Conservation (phyloP, 169 alveolate genomes). For the Plasmodium falciparum region DNA sequence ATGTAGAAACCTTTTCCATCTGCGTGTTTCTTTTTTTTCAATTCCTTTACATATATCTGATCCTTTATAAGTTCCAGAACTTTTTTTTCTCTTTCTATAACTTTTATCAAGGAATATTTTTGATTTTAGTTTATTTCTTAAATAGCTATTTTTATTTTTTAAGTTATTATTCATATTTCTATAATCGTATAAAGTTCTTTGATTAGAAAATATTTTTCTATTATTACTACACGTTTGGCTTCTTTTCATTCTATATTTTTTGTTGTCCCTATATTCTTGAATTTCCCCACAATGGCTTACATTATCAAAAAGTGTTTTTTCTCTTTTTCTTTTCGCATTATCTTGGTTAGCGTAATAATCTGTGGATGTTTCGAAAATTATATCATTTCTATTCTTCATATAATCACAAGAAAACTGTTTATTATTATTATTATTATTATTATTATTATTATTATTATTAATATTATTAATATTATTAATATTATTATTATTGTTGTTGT, state of each 20-base stretch:
- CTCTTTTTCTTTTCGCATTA: background rate
- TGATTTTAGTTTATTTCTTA: constrained; percentile 14
- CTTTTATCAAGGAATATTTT: constrained; percentile 26
- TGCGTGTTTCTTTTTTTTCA: constrained; percentile 21
- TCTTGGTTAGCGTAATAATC: constrained; percentile 1
- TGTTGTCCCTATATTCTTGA: background rate
- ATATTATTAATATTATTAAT: no score
- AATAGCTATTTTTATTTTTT: constrained; percentile 13
- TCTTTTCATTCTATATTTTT: constrained; percentile 1
- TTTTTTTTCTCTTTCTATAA: constrained; percentile 37
- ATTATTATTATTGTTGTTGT: no score
- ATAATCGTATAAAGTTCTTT: constrained; percentile 3
- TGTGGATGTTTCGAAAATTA: constrained; percentile 8
- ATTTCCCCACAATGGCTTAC: constrained; percentile 4
- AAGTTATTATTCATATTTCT: background rate
- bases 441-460: no score
- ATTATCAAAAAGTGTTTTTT: constrained; percentile 3
- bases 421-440: background rate
- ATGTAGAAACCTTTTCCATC: constrained; percentile 28
- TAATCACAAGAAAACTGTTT: constrained; percentile 26
- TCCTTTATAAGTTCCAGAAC: constrained; percentile 1
- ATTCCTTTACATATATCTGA: constrained; percentile 27
- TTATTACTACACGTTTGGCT: background rate
- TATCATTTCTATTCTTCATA: constrained; percentile 14
- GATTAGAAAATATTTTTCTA: background rate